phyloP scores from a whole-genome alignment of 164 flowering plant species.

The Cinnamomum micranthum region DNA sequence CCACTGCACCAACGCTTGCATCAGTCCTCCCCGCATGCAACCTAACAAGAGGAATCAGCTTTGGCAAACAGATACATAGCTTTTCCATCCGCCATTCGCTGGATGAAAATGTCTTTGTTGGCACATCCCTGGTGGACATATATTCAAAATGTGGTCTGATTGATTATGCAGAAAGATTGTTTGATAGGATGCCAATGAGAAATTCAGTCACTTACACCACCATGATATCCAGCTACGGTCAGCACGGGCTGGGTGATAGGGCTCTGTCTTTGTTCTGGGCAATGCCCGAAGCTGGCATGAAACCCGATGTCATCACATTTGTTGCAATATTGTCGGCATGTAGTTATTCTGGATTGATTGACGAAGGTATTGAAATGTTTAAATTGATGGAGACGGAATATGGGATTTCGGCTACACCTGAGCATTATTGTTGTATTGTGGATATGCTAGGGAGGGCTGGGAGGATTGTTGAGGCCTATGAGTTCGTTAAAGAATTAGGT shows the following conservation, averaged over 20 bases:
- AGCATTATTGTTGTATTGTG: conserved; percentile 77
- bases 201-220: conserved; percentile 75
- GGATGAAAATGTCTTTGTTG: conserved; percentile 68
- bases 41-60: conserved; percentile 40
- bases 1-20: conserved; percentile 68
- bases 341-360: conserved; percentile 70
- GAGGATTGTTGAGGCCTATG: conserved; percentile 70
- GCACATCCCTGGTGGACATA: conserved; percentile 77
- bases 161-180: conserved; percentile 53
- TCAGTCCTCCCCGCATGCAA: conserved; percentile 76
- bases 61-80: conserved; percentile 74
- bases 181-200: conserved; percentile 33
- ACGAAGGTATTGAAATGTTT: conserved; percentile 70
- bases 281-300: conserved; percentile 42
- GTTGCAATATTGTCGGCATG: conserved; percentile 84
- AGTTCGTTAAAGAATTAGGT: conserved; percentile 51
- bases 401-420: conserved; percentile 46
- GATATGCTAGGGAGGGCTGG: conserved; percentile 94
- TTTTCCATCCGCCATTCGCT: conserved; percentile 56
- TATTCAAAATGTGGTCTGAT: conserved; percentile 75
- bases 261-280: conserved; percentile 58
- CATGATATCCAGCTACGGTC: conserved; percentile 85
- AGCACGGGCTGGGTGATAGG: conserved; percentile 73
- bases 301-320: conserved; percentile 74
- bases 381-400: conserved; percentile 55